Base-by-base conservation (phyloP, 108 stramenopile species). In the Skeletonema tropicum region DNA sequence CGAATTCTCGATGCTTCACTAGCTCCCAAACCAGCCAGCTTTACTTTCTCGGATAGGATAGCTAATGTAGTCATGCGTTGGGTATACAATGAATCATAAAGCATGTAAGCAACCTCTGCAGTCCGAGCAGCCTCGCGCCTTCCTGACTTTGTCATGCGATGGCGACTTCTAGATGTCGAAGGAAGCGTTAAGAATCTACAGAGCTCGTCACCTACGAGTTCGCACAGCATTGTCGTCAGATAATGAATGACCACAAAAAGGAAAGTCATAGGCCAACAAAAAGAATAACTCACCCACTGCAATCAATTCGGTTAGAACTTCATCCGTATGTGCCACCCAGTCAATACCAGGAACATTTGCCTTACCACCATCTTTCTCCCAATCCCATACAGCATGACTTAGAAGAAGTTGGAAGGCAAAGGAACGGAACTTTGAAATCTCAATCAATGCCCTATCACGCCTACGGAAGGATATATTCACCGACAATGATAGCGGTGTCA, bases 1-100 rank as follows among this genome's bases (percentile, higher is more conserved):
- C 90, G 82, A 23, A 94, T 86, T 26, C 93, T 80, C 11, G 90
- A 85, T 6, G 83, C 89, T 66, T 94, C 93, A 33, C 88, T 88
- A 10, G 84, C 80, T 19, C 85, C 83, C 10, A 91, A 64, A 33
- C 93, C 93, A 39, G 82, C 73, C 11, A 32, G 23, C 68, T 94
- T 94, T 63, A 90, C 68, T 29, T 67, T 70, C 57, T 90, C 91
- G 58, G 76, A 78, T 2, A 80, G 65, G 32, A 64, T 49, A 13
- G 89, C 62, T 13, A 92, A 14, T 12, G 57, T 59, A 13, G 59
- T 69, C 46, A 88, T 69, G 25, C 82, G 75, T 15, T 73, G 60
- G 9, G 83, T 84, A 69, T 80, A 80, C 10, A 90, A 73, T 9
- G 73, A 83, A 15, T 84, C 68, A 62, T 84, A 79, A 1, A 89